phyloP scores from a whole-genome alignment of 148 eudicot species.

The Limonium bicolor region DNA sequence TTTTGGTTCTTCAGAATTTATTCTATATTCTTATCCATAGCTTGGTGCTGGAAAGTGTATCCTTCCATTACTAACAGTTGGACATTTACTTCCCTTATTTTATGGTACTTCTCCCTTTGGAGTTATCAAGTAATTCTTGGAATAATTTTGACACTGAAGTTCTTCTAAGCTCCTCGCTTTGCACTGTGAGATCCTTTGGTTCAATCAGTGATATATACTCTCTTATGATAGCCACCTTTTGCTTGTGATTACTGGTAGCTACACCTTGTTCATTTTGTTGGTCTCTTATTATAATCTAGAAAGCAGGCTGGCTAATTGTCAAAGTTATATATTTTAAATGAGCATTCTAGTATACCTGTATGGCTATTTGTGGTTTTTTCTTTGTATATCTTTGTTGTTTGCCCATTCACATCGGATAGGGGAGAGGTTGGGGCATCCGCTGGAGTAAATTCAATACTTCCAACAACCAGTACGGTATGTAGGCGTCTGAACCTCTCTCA shows the following conservation, averaged over 20 bases:
- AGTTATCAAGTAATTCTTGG: not conserved
- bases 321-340: not conserved
- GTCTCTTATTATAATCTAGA: not conserved
- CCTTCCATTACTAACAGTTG: too few species aligned
- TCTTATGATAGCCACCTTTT: not conserved
- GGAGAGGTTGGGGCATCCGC: conserved; percentile 92
- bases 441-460: conserved; percentile 77
- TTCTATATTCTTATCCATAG: too few species aligned
- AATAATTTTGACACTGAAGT: too few species aligned
- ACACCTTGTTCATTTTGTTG: not conserved
- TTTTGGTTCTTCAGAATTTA: too few species aligned
- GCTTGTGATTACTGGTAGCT: not conserved
- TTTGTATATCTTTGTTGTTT: conserved; percentile 47
- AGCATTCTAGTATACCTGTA: conserved; percentile 4
- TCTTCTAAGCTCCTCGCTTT: too few species aligned
- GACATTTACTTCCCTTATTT: not conserved
- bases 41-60: too few species aligned
- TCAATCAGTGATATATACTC: not conserved
- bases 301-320: not conserved
- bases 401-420: conserved; percentile 79
- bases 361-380: conserved; percentile 4
- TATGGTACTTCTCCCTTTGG: not conserved
- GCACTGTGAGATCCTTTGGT: too few species aligned
- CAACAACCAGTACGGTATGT: conserved; percentile 85
- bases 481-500: conserved; percentile 66